Evolutionary conservation across 2,329 filamentous ascomycete species (phyloP).

Genomic region (Exophiala lecanii-corni): DNA sequence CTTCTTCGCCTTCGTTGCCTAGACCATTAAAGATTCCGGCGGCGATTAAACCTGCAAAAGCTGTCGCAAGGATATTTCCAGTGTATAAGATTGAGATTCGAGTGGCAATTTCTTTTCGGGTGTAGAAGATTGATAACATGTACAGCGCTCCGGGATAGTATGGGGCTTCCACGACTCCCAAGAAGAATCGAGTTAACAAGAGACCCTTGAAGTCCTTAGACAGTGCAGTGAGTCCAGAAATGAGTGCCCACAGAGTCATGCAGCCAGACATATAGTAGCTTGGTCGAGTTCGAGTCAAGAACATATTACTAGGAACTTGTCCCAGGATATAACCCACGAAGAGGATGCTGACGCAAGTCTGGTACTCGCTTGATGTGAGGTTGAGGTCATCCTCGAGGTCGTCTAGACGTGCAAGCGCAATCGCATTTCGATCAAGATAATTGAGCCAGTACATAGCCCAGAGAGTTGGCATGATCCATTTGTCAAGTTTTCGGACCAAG

Average conservation of each 20-base stretch:
- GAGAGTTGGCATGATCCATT: conserved; percentile 36
- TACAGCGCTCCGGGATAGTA: conserved; percentile 61
- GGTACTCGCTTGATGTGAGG: conserved; percentile 29
- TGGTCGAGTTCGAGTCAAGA: neutral
- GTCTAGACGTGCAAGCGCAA: conserved; percentile 31
- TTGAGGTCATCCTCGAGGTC: conserved; percentile 28
- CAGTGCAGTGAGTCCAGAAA: conserved; percentile 50
- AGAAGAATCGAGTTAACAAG: conserved; percentile 38
- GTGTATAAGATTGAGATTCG: conserved; percentile 55
- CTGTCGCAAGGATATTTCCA: conserved; percentile 56
- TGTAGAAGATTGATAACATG: conserved; percentile 64
- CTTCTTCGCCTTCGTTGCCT: conserved; percentile 32
- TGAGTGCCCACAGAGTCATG: conserved; percentile 57
- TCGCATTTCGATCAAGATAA: conserved; percentile 31
- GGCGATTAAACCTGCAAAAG: conserved; percentile 56
- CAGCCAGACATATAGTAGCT: conserved; percentile 9
- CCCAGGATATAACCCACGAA: conserved; percentile 27
- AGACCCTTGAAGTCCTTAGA: conserved; percentile 39
- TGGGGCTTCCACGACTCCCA: conserved; percentile 37
- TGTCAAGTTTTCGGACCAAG: conserved; percentile 35
- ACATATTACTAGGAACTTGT: conserved; percentile 24
- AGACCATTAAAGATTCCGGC: conserved; percentile 46
- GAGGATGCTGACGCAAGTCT: conserved; percentile 30
- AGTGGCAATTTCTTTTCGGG: conserved; percentile 52
- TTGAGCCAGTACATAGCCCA: conserved; percentile 35